phyloP scores from a whole-genome alignment of 2,329 filamentous ascomycete genomes.

The Paecilomyces sp. region DNA sequence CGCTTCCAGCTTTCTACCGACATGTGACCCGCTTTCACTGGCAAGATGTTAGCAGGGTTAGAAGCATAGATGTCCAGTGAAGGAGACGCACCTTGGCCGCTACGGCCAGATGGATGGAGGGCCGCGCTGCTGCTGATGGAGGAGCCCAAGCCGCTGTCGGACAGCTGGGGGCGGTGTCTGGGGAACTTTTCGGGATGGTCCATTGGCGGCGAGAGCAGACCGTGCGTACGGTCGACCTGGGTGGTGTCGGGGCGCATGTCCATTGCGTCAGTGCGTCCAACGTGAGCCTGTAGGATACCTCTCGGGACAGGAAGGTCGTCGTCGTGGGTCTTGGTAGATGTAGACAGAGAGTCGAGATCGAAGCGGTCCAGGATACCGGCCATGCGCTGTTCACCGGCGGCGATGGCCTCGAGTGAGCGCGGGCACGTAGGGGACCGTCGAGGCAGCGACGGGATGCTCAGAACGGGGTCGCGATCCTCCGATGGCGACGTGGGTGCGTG shows the following conservation, averaged over 20 bases:
- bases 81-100: conserved; percentile 35
- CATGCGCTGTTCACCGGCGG: conserved; percentile 62
- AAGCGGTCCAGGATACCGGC: conserved; percentile 59
- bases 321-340: conserved; percentile 36
- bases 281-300: conserved; percentile 51
- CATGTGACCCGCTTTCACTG: conserved; percentile 18
- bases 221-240: conserved; percentile 19
- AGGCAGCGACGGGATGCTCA: conserved; percentile 45
- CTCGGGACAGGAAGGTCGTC: conserved; percentile 55
- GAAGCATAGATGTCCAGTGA: conserved; percentile 18
- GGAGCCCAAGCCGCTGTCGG: conserved; percentile 82
- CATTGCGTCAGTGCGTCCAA: conserved; percentile 37
- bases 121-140: conserved; percentile 60
- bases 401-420: conserved; percentile 57
- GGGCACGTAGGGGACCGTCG: conserved; percentile 58
- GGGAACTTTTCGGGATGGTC: conserved; percentile 34
- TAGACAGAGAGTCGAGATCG: conserved; percentile 52
- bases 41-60: conserved; percentile 7
- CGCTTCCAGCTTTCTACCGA: conserved; percentile 13
- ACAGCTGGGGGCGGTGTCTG: conserved; percentile 61
- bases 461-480: conserved; percentile 33
- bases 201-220: conserved; percentile 30
- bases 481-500: conserved; percentile 38
- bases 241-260: conserved; percentile 21
- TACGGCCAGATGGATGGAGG: conserved; percentile 39